Percentiles rank a stretch among this genome's conserved stretches.
These are phyloP conservation scores for Hyaloscypha hepaticicola DNA, from an alignment of 495 filamentous ascomycete species.

Conservation along the genomic window DNA sequence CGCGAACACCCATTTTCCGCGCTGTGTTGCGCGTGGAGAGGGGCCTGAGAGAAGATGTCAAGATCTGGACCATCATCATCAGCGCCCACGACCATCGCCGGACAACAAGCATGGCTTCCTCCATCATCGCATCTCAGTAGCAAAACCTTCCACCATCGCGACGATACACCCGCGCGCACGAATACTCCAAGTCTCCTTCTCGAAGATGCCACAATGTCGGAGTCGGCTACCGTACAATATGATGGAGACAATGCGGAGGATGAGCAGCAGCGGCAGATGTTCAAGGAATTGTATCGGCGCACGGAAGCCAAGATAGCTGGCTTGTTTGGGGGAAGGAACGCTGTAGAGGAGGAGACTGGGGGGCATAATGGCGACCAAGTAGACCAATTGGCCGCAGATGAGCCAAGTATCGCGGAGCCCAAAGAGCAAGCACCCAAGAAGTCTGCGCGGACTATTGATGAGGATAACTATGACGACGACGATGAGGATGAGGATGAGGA, in stretches of 20 bases:
- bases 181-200: constrained; percentile 28
- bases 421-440: constrained; percentile 51
- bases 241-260: constrained; percentile 51
- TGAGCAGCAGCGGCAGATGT: constrained; percentile 60
- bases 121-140: constrained; percentile 27
- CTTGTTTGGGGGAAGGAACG: constrained; percentile 53
- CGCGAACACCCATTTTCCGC: constrained; percentile 25
- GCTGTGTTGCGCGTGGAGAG: constrained; percentile 23
- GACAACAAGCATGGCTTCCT: constrained; percentile 43
- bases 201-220: constrained; percentile 31
- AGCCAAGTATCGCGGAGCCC: constrained; percentile 30
- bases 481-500: constrained; percentile 66
- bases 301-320: constrained; percentile 60
- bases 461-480: constrained; percentile 84
- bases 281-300: constrained; percentile 57
- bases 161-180: constrained; percentile 28
- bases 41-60: constrained; percentile 22
- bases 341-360: constrained; percentile 35
- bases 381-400: constrained; percentile 31
- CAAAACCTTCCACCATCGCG: constrained; percentile 23
- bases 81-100: constrained; percentile 48
- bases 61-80: constrained; percentile 16
- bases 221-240: constrained; percentile 33
- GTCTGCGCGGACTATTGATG: constrained; percentile 69
- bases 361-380: constrained; percentile 7